These are phyloP conservation scores for Diplogelasinospora grovesii DNA, from an alignment of 495 filamentous ascomycete species.

Conservation along the genomic window DNA sequence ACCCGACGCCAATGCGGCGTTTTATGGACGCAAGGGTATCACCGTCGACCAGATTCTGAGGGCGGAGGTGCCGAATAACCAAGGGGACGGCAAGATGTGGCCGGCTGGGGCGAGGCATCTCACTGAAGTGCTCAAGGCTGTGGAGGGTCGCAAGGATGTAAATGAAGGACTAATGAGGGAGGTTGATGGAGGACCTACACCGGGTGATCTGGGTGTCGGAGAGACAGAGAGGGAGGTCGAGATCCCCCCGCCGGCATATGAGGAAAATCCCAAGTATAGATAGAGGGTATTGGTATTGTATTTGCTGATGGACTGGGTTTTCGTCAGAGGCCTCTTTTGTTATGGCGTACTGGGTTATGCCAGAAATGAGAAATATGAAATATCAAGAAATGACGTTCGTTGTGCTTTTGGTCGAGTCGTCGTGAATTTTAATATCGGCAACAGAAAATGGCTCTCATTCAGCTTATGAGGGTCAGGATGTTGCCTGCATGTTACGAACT, in stretches of 20 bases:
- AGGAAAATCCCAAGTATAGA: too few species aligned
- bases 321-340: too few species aligned
- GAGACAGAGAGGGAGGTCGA: slow-evolving; percentile 39
- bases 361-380: too few species aligned
- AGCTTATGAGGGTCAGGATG: too few species aligned
- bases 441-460: too few species aligned
- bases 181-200: slow-evolving; percentile 10
- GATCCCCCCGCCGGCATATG: neutral
- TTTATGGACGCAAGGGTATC: slow-evolving; percentile 54
- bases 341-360: too few species aligned
- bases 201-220: slow-evolving; percentile 30
- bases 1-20: slow-evolving; percentile 69
- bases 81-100: slow-evolving; percentile 17
- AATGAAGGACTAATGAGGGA: slow-evolving; percentile 40
- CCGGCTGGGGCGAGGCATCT: slow-evolving; percentile 36
- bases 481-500: too few species aligned
- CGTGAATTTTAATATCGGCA: too few species aligned
- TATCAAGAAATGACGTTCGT: too few species aligned
- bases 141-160: slow-evolving; percentile 57
- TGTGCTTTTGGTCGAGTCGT: too few species aligned
- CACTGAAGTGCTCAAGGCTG: slow-evolving; percentile 63
- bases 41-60: slow-evolving; percentile 57
- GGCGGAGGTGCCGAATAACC: slow-evolving; percentile 43
- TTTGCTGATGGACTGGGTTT: too few species aligned
- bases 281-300: too few species aligned